Percentiles rank a stretch among this genome's conserved stretches.
These are phyloP conservation scores for Gymnopilus junonius DNA, from an alignment of 768 basidiomycete genomes.

Conservation along the genomic window DNA sequence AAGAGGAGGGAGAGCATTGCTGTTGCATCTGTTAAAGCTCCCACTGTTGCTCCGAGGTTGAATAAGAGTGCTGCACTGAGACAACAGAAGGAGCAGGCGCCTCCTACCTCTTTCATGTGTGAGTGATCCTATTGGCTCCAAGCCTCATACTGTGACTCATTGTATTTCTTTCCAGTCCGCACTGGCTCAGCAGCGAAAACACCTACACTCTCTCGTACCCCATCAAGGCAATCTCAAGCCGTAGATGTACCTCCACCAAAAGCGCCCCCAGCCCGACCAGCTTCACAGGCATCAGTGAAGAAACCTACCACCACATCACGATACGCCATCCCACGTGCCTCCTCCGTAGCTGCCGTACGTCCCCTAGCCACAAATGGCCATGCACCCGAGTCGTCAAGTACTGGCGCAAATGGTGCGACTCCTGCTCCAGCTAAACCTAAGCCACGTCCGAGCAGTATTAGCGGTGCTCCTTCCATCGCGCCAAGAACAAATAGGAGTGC, in stretches of 20 bases:
- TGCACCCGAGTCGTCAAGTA: background rate
- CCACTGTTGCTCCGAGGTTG: slow-evolving; percentile 68
- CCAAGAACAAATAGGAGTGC: slow-evolving; percentile 81
- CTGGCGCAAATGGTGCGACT: background rate
- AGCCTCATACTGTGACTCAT: background rate
- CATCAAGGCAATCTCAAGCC: slow-evolving; percentile 39
- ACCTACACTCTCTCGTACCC: slow-evolving; percentile 49
- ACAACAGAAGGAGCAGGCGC: slow-evolving; percentile 59
- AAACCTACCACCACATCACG: slow-evolving; percentile 11
- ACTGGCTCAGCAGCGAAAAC: slow-evolving; percentile 43
- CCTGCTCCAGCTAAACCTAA: slow-evolving; percentile 33
- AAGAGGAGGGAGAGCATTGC: slow-evolving; percentile 77
- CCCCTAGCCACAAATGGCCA: slow-evolving; percentile 5
- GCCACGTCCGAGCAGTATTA: slow-evolving; percentile 61
- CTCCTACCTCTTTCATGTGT: slow-evolving; percentile 76
- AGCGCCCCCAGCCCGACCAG: slow-evolving; percentile 27
- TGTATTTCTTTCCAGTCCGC: slow-evolving; percentile 44
- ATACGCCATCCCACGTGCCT: slow-evolving; percentile 39
- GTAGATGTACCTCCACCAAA: slow-evolving; percentile 20
- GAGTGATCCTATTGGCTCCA: slow-evolving; percentile 32
- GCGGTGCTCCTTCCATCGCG: slow-evolving; percentile 60
- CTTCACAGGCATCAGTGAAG: slow-evolving; percentile 33
- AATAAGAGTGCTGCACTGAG: slow-evolving; percentile 81
- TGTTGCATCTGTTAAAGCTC: slow-evolving; percentile 70
- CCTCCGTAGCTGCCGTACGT: slow-evolving; percentile 42